These are phyloP conservation scores for Dipteronia dyeriana DNA, from an alignment of 345 rosid species.

Conservation along the genomic window DNA sequence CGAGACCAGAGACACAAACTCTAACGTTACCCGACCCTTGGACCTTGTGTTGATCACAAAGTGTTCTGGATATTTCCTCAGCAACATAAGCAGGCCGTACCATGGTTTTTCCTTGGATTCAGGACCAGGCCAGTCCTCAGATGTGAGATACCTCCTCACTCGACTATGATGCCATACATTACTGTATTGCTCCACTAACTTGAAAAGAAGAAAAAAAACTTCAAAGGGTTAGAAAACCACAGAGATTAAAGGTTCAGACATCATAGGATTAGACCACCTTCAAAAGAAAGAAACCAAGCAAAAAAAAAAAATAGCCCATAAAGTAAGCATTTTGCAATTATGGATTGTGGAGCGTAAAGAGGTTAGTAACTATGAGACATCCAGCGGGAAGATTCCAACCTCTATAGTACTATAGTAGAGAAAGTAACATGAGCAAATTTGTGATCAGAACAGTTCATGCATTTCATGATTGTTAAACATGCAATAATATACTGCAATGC, in stretches of 20 bases:
- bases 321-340: not conserved
- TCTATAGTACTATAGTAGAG: not conserved
- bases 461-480: not conserved
- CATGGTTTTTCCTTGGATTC: constrained; percentile 90
- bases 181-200: constrained; percentile 78
- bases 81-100: constrained; percentile 85
- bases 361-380: not conserved
- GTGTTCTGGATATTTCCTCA: constrained; percentile 90
- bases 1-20: constrained; percentile 94
- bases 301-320: too few relatives aligned
- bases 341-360: not conserved
- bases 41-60: constrained; percentile 94
- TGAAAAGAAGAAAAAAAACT: constrained; percentile 13
- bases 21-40: constrained; percentile 70
- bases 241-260: constrained; percentile 9
- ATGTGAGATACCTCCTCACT: constrained; percentile 76
- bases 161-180: constrained; percentile 89
- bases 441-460: not conserved
- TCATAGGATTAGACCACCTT: not conserved
- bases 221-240: constrained; percentile 16
- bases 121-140: constrained; percentile 77
- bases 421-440: not conserved
- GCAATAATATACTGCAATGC: not conserved
- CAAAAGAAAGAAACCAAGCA: not conserved
- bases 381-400: not conserved